Base-by-base conservation (phyloP, 306 rosid species). In the Gillenia trifoliata region DNA sequence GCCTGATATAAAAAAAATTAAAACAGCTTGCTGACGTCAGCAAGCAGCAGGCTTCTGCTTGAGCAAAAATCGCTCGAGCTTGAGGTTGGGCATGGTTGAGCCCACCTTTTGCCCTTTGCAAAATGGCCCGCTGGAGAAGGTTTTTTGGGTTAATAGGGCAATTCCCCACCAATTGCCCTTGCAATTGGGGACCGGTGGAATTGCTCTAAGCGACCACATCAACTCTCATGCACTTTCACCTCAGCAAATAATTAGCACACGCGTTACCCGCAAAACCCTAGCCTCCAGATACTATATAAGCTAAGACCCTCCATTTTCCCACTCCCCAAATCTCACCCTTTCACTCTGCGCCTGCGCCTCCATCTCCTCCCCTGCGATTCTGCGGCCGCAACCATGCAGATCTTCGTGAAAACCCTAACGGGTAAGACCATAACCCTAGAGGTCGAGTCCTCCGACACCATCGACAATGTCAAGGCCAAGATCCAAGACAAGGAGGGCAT, bases 401-500 rank as follows among this genome's bases (percentile, higher is more conserved):
- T 93, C 85, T 93, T 93, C 85, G 98, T 92, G 79, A 92, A 92
- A 81, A 92, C 98, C 94, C 89, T 92, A 33, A 92, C 98, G 79
- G 96, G 96, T 7, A 93, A 93, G 81, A 93, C 97, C 20, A 93
- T 93, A 23, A 93, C 98, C 85, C 91, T 93, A 0, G 98, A 93
- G 87, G 96, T 93, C 10, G 98, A 93, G 81, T 87, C 95, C 23
- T 90, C 98, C 0, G 98, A 92, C 68, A 92, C 98, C 72, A 92
- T 92, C 77, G 98, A 92, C 87, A 92, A 90, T 62, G 96, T 92
- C 23, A 92, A 92, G 83, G 81, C 98, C 16, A 92, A 92, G 89
- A 92, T 92, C 78, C 98, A 92, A 68, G 96, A 92, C 92, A 92
- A 92, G 88, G 96, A 92, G 23, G 98, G 98, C 1, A 92, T 92